Evolutionary conservation across 1,139 yeast species (phyloP).

Genomic region (Meyerozyma smithsonii): DNA sequence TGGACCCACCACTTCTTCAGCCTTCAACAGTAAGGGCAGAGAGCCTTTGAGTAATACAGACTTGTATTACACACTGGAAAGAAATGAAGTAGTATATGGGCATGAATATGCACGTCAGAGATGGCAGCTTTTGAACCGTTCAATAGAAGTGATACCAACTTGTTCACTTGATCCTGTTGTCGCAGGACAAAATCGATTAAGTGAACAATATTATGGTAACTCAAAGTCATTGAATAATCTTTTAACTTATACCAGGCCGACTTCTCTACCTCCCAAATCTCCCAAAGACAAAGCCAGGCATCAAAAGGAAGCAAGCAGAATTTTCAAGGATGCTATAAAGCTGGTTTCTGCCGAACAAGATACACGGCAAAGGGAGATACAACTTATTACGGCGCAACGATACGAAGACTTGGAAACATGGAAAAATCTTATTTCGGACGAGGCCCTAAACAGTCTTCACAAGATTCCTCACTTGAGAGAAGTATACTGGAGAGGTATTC

Average conservation of each 20-base stretch:
- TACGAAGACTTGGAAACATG: constrained; percentile 39
- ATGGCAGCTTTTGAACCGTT: constrained; percentile 22
- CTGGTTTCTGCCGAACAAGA: constrained; percentile 33
- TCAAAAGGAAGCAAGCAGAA: constrained; percentile 46
- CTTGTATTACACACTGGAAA: neutral
- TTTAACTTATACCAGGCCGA: constrained; percentile 53
- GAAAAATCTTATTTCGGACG: constrained; percentile 30
- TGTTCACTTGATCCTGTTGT: neutral
- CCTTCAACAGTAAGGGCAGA: neutral
- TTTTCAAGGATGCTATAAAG: constrained; percentile 45
- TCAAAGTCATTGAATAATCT: neutral
- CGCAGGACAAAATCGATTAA: neutral
- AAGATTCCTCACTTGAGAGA: constrained; percentile 31
- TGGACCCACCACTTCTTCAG: neutral
- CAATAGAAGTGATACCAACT: constrained; percentile 15
- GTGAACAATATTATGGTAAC: neutral
- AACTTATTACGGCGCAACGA: constrained; percentile 22
- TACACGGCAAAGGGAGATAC: constrained; percentile 22
- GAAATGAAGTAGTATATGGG: constrained; percentile 28
- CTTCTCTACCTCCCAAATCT: constrained; percentile 65
- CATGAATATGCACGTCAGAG: constrained; percentile 37
- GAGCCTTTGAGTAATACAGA: neutral
- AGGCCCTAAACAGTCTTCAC: constrained; percentile 25
- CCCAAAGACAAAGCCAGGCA: constrained; percentile 51
- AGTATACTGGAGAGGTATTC: constrained; percentile 68